Base-by-base conservation (phyloP, 768 basidiomycete genomes). In the Pholiota microspora region DNA sequence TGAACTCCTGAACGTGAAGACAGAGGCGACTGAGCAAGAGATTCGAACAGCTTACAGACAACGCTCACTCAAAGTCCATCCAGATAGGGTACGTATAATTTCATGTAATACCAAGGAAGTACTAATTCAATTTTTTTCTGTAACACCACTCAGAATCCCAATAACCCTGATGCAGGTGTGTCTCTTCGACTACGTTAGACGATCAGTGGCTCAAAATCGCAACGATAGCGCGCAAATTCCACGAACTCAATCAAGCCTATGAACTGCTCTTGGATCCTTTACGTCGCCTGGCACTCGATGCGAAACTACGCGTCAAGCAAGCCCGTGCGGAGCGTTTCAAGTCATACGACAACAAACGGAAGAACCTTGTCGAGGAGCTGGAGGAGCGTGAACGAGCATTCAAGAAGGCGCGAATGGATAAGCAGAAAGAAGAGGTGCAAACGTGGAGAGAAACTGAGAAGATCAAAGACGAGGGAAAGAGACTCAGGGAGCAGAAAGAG, bases 31-130 rank as follows among this genome's bases (percentile, higher is more conserved):
- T 27, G 89, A 92, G 55, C 79, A 82, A 48, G 90, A 92, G 59
- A 89, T 94, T 50, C 79, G 82, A 54, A 89, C 84, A 2, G 89
- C 91, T 0, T 94, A 92, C 61, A 80, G 91, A 35, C 78, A 89
- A 55, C 77, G 82, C 25, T 92, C 92, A 1, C 77, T 91, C 62
- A 92, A 91, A 73, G 89, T 92, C 31, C 92, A 94, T 71, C 92
- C 92, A 25, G 92, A 93, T 65, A 82, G 89, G 64, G 91, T 91
- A 42, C 21, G 60, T 58, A 82, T 77, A 36, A 31, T 8, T 48
- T 31, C 34, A 21, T 29, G 6, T 24, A 13, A 27, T 2, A 3
- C 8, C 7, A 3, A 18, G 5, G 10, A 16, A 21, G 6, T 44
- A 58, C 56, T 28, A 45, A 28, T 23, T 44, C n/a, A 29, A 31